phyloP scores from a whole-genome alignment of 2,329 filamentous ascomycete genomes.

The Colletotrichum theobromicola region DNA sequence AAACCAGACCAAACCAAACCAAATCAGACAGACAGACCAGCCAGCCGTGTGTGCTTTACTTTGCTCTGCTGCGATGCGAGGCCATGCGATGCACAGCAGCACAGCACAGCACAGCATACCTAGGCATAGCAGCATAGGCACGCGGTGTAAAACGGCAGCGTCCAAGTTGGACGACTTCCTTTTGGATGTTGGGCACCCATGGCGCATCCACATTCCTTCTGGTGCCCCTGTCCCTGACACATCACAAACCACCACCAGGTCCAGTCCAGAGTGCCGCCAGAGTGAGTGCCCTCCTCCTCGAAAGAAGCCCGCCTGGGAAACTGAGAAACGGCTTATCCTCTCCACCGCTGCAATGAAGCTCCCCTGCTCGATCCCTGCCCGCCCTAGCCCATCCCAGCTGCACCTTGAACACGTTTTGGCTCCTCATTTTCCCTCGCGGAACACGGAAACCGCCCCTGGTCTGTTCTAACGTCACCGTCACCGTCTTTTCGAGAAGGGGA shows the following conservation, averaged over 20 bases:
- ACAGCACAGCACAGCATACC: slow-evolving; percentile 9
- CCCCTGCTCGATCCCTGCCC: not conserved
- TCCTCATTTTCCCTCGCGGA: slow-evolving; percentile 19
- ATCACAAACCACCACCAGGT: not conserved
- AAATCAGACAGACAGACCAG: not conserved
- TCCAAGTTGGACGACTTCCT: not conserved
- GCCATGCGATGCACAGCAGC: slow-evolving; percentile 1
- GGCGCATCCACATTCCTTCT: slow-evolving; percentile 3
- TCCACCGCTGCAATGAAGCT: not conserved
- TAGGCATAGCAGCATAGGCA: not conserved
- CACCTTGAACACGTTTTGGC: slow-evolving; percentile 19
- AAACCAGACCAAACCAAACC: not conserved
- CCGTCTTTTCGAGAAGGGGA: slow-evolving; percentile 20
- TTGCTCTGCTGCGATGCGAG: not conserved
- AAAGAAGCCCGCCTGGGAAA: not conserved
- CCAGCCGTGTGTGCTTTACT: not conserved
- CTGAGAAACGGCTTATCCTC: not conserved
- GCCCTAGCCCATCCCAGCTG: not conserved
- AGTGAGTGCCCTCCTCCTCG: not conserved
- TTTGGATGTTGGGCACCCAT: slow-evolving; percentile 19
- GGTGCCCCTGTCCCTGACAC: slow-evolving; percentile 17
- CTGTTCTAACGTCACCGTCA: slow-evolving; percentile 20
- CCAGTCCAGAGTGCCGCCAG: too few species aligned
- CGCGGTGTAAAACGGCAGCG: not conserved
- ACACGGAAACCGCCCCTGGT: slow-evolving; percentile 14